These are phyloP conservation scores for Boletus subparvulus DNA, from an alignment of 768 basidiomycete species.

Conservation along the genomic window DNA sequence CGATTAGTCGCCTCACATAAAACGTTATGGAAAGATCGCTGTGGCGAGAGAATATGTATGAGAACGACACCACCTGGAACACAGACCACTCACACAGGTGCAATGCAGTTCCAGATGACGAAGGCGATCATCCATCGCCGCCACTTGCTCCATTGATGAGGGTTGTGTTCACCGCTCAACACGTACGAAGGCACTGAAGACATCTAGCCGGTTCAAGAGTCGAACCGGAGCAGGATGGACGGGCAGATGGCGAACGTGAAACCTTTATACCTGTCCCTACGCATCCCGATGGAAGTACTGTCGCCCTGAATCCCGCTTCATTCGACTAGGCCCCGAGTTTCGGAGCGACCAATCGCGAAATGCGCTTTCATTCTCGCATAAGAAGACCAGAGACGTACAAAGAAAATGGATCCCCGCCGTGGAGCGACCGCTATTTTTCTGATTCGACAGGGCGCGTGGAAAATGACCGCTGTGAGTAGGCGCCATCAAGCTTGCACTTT, in stretches of 20 bases:
- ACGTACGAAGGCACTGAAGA: constrained; percentile 17
- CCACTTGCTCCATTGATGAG: constrained; percentile 29
- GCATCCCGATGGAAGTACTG: not conserved
- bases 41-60: not conserved
- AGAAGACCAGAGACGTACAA: not conserved
- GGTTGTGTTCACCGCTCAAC: constrained; percentile 23
- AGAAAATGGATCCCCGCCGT: not conserved
- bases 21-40: constrained; percentile 29
- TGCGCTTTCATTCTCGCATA: constrained; percentile 2
- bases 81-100: constrained; percentile 25
- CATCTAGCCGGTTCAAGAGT: constrained; percentile 12
- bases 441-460: constrained; percentile 4
- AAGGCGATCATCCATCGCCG: constrained; percentile 29
- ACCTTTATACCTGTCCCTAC: constrained; percentile 17
- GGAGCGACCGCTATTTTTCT: constrained; percentile 14
- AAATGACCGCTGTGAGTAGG: not conserved
- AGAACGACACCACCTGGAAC: not conserved
- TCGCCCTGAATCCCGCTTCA: not conserved
- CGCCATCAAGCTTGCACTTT: not conserved
- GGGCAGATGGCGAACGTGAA: not conserved
- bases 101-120: constrained; percentile 30
- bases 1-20: constrained; percentile 18
- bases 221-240: not conserved
- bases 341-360: constrained; percentile 23
- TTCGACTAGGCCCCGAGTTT: not conserved